Base-by-base conservation (phyloP, 1,139 yeast species). In the Hyphopichia fennica region DNA sequence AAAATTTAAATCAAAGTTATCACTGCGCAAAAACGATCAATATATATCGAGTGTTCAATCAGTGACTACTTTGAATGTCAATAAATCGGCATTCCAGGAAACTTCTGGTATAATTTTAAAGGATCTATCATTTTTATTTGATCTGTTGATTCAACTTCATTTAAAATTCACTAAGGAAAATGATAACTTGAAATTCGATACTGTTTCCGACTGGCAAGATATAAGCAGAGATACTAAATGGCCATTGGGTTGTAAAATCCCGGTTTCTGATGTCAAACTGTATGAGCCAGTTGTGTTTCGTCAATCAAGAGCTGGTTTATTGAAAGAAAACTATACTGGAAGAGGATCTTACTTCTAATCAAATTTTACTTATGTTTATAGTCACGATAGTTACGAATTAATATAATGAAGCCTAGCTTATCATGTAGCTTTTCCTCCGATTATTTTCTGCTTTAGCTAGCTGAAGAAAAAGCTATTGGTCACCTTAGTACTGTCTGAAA, bases 221-320 rank as follows among this genome's bases (percentile, higher is more conserved):
- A 61, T 69, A 2, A 57, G 58, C 22, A 56, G 58, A 29, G 78
- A 72, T 44, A 60, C 71, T 7, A 71, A 69, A 48, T 74, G 79
- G 79, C 79, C 79, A 0, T 48, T 69, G 38, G 78, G 78, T 0
- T 56, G 63, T 7, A 60, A 61, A 38, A 67, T 73, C 7, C 79
- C 79, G 1, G 57, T 64, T 4, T 49, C 51, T 22, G 47, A 37
- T 16, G 34, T 45, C 4, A 27, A 35, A 8, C 34, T 39, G 17
- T 43, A 37, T 37, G 35, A 37, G n/a, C 48, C 45, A 17, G 29
- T 14, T 2, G 25, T 25, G 1, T 32, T 38, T 11, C 27, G 7
- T 6, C 6, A 20, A n/a, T 19, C 27, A 5, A 8, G 14, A 4
- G 33, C 16, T 6, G 25, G 35, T 9, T n/a, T 19, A 20, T 18